Percentiles rank a stretch among this genome's conserved stretches.
These are phyloP conservation scores for Rhizophagus clarus DNA, from an alignment of 192 early-diverging fungal genomes.

Conservation along the genomic window DNA sequence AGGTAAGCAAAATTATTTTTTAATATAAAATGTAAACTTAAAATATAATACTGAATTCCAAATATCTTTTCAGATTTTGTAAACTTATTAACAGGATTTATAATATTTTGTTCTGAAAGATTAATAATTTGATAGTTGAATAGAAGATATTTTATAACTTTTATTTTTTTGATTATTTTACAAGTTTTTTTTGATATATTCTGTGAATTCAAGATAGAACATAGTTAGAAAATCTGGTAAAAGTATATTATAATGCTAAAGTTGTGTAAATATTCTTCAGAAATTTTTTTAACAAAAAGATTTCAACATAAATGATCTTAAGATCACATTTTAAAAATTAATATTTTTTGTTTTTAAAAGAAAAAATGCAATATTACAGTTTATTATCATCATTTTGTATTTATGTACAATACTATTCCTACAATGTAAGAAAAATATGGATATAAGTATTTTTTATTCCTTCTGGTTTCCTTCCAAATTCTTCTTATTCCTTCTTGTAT, in stretches of 20 bases:
- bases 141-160: conserved; percentile 11
- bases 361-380: too few relatives aligned
- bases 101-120: conserved; percentile 22
- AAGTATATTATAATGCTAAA: background rate
- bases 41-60: conserved; percentile 22
- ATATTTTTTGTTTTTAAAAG: too few relatives aligned
- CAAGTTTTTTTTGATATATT: background rate
- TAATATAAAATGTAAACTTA: conserved; percentile 1
- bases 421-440: too few relatives aligned
- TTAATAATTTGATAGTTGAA: conserved; percentile 20
- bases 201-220: conserved; percentile 26
- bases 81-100: conserved; percentile 21
- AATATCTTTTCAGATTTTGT: conserved; percentile 26
- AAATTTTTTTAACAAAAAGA: too few relatives aligned
- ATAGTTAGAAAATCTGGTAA: conserved; percentile 5
- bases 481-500: too few relatives aligned
- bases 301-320: too few relatives aligned
- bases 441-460: too few relatives aligned
- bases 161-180: conserved; percentile 25
- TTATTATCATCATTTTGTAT: too few relatives aligned
- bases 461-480: too few relatives aligned
- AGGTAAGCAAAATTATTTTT: conserved; percentile 28
- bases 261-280: background rate
- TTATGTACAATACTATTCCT: too few relatives aligned
- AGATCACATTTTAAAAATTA: too few relatives aligned